phyloP scores from a whole-genome alignment of 129 eudicot genomes.

The Apium graveolens region DNA sequence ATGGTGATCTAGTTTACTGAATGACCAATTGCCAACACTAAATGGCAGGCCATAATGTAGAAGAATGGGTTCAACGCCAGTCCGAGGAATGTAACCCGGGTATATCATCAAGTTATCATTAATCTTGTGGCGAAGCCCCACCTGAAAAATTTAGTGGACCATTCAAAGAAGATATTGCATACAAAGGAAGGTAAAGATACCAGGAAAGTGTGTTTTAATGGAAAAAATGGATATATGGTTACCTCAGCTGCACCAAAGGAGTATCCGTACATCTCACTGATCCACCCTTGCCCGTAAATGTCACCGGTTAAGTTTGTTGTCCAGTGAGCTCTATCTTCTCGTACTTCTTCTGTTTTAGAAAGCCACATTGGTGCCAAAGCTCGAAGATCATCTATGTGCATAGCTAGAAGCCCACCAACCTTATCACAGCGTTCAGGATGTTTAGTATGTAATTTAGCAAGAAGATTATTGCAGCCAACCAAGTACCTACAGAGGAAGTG shows the following conservation, averaged over 20 bases:
- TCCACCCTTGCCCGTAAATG: conserved; percentile 87
- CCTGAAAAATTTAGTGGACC: conserved; percentile 37
- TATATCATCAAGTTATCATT: conserved; percentile 89
- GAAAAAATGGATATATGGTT: neutral
- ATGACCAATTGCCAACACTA: conserved; percentile 92
- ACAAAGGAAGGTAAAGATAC: neutral
- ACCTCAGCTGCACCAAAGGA: conserved; percentile 99
- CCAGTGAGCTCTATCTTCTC: conserved; percentile 98
- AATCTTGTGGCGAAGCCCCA: conserved; percentile 94
- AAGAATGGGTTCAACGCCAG: conserved; percentile 90
- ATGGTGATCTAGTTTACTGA: conserved; percentile 78
- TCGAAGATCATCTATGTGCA: conserved; percentile 97
- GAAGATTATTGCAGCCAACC: conserved; percentile 86
- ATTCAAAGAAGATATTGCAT: neutral
- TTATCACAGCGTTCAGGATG: conserved; percentile 94
- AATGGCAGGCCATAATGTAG: conserved; percentile 94
- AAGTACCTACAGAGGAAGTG: conserved; percentile 47
- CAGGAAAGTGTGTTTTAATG: neutral
- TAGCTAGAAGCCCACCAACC: conserved; percentile 94
- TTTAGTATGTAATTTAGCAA: conserved; percentile 81
- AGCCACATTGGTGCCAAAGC: conserved; percentile 98
- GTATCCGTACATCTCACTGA: conserved; percentile 99
- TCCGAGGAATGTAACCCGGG: conserved; percentile 87
- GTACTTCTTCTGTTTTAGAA: conserved; percentile 93
- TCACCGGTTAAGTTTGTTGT: conserved; percentile 87